Percentiles rank a stretch among this genome's conserved stretches.
Evolutionary conservation across 1,284 basidiomycete species (phyloP).

Genomic region (Cutaneotrichosporon curvatum): DNA sequence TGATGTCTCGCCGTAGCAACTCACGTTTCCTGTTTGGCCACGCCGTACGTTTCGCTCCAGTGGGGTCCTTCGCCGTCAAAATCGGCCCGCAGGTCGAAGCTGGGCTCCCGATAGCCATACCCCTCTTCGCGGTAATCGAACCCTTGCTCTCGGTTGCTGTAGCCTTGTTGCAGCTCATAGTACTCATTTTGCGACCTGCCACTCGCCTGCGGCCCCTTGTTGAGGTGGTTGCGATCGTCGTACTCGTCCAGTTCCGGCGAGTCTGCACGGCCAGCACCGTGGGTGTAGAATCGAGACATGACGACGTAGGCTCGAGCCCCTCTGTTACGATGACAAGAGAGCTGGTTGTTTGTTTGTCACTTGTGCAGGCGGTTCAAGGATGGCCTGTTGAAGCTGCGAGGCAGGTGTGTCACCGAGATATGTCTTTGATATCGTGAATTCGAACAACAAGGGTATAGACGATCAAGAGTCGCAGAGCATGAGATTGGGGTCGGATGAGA

Average conservation of each 20-base stretch:
- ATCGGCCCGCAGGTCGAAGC: constrained; percentile 80
- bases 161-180: constrained; percentile 22
- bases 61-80: constrained; percentile 80
- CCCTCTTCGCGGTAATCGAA: constrained; percentile 24
- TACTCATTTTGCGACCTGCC: constrained; percentile 6
- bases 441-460: too few species aligned
- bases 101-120: constrained; percentile 52
- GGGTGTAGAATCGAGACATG: constrained; percentile 18
- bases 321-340: too few species aligned
- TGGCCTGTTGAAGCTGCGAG: too few species aligned
- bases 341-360: background rate
- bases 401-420: too few species aligned
- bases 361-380: too few species aligned
- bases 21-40: constrained; percentile 47
- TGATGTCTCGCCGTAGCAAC: too few species aligned
- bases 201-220: background rate
- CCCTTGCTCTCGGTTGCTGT: too few species aligned
- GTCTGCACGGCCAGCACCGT: constrained; percentile 4
- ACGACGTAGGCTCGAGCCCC: background rate
- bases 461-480: too few species aligned
- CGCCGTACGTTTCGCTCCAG: constrained; percentile 55
- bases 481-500: too few species aligned
- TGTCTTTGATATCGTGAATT: too few species aligned
- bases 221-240: background rate
- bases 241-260: constrained; percentile 10